phyloP scores from a whole-genome alignment of 495 filamentous ascomycete genomes.

The Tricharina praecox region DNA sequence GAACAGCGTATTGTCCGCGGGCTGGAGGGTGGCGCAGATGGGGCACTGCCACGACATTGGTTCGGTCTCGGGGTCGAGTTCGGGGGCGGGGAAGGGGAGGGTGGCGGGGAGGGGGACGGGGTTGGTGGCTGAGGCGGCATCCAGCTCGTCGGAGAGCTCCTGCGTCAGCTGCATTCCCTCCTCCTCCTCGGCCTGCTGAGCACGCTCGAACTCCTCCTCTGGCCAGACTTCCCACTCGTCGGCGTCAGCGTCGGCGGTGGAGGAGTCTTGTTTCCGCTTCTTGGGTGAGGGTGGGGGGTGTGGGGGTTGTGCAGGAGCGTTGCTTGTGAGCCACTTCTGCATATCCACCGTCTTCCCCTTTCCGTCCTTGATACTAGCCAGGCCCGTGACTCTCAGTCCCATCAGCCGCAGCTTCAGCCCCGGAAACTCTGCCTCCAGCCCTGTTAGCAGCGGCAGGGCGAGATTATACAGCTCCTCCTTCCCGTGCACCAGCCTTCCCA shows the following conservation, averaged over 20 bases:
- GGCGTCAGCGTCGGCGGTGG: slow-evolving; percentile 16
- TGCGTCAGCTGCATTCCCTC: neutral
- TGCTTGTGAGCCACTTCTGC: slow-evolving; percentile 47
- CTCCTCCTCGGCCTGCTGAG: slow-evolving; percentile 37
- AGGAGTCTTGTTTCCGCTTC: slow-evolving; percentile 3
- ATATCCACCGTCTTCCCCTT: slow-evolving; percentile 28
- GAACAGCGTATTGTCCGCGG: slow-evolving; percentile 58
- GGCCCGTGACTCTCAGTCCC: slow-evolving; percentile 71
- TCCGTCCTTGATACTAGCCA: slow-evolving; percentile 66
- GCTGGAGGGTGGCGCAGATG: slow-evolving; percentile 58
- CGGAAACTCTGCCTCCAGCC: slow-evolving; percentile 59
- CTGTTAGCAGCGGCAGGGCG: slow-evolving; percentile 64
- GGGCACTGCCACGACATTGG: slow-evolving; percentile 59
- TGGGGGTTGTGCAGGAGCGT: too few relatives aligned
- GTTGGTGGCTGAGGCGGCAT: too few relatives aligned
- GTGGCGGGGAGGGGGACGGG: too few relatives aligned
- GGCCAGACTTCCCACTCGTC: slow-evolving; percentile 51
- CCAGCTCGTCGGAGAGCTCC: slow-evolving; percentile 2
- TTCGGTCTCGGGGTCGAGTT: neutral
- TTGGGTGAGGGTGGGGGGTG: too few relatives aligned
- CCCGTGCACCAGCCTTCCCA: slow-evolving; percentile 46
- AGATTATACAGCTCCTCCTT: slow-evolving; percentile 57
- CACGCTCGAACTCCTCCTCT: slow-evolving; percentile 45
- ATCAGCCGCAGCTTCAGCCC: slow-evolving; percentile 69
- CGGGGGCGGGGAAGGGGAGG: neutral